These are phyloP conservation scores for Aureobasidium sp. DNA, from an alignment of 2,329 filamentous ascomycete genomes.

Conservation along the genomic window DNA sequence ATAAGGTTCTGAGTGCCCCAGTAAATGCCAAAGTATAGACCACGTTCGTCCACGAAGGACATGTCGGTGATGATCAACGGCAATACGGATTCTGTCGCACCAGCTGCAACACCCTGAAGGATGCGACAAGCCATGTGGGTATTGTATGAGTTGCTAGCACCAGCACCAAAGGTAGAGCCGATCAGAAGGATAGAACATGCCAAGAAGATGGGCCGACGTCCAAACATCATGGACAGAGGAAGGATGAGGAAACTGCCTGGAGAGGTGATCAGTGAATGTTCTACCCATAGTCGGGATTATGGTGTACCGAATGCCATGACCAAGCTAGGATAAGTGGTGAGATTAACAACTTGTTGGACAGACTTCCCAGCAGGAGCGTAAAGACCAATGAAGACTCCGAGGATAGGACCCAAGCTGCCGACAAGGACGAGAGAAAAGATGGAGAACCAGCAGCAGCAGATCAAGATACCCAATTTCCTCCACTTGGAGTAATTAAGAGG, in stretches of 20 bases:
- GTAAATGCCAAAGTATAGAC: slow-evolving; percentile 33
- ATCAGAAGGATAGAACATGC: slow-evolving; percentile 26
- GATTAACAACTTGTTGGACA: slow-evolving; percentile 26
- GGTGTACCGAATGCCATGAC: slow-evolving; percentile 34
- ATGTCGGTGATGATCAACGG: slow-evolving; percentile 36
- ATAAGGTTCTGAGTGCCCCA: slow-evolving; percentile 36
- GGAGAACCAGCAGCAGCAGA: slow-evolving; percentile 29
- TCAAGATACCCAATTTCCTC: slow-evolving; percentile 26
- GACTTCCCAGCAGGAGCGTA: slow-evolving; percentile 26
- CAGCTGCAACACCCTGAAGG: slow-evolving; percentile 31
- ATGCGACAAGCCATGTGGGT: slow-evolving; percentile 34
- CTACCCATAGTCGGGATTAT: background rate
- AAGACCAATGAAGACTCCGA: slow-evolving; percentile 29
- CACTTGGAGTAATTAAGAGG: slow-evolving; percentile 27
- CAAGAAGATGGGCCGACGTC: slow-evolving; percentile 33
- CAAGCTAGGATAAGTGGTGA: slow-evolving; percentile 34
- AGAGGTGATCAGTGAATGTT: background rate
- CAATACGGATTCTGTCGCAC: slow-evolving; percentile 35
- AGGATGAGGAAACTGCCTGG: slow-evolving; percentile 31
- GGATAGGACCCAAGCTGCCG: slow-evolving; percentile 41
- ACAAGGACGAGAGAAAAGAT: slow-evolving; percentile 41
- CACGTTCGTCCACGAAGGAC: slow-evolving; percentile 36
- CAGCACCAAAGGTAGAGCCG: slow-evolving; percentile 30
- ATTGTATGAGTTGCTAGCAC: slow-evolving; percentile 28
- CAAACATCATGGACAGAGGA: slow-evolving; percentile 34